Conservation (phyloP, 1,284 basidiomycete species). For the Ustilago bromivora region DNA sequence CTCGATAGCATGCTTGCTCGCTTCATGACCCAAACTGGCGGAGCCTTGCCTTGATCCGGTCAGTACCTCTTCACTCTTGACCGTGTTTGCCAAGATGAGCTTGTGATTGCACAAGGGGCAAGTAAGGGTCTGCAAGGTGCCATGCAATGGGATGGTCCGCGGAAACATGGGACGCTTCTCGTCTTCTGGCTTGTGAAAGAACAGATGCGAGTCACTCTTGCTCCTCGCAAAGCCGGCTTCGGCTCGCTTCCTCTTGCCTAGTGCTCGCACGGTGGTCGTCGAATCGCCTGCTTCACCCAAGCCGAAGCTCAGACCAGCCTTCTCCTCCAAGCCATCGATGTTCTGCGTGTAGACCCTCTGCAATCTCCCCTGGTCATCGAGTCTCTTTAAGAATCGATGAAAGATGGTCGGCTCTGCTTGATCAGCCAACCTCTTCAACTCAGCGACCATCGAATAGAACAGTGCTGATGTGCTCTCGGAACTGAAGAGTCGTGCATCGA, state of each 20-base stretch:
- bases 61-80: constrained; percentile 21
- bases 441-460: constrained; percentile 93
- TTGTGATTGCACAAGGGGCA: constrained; percentile 83
- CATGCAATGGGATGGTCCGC: constrained; percentile 89
- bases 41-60: constrained; percentile 39
- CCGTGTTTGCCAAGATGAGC: constrained; percentile 48
- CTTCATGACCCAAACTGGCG: constrained; percentile 37
- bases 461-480: constrained; percentile 79
- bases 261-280: constrained; percentile 44
- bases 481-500: constrained; percentile 88
- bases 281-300: constrained; percentile 57
- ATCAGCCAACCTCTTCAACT: constrained; percentile 85
- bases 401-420: constrained; percentile 84
- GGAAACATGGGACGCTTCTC: constrained; percentile 71
- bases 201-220: constrained; percentile 60
- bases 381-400: constrained; percentile 85
- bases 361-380: constrained; percentile 85
- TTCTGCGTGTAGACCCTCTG: constrained; percentile 94
- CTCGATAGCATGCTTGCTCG: constrained; percentile 53
- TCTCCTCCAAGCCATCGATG: constrained; percentile 90
- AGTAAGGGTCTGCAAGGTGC: constrained; percentile 82
- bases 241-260: constrained; percentile 57
- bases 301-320: constrained; percentile 76
- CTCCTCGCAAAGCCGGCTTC: constrained; percentile 40
- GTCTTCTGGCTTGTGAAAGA: constrained; percentile 33